These are phyloP conservation scores for Bipolaris sorokiniana DNA, from an alignment of 2,329 filamentous ascomycete genomes.

Conservation along the genomic window DNA sequence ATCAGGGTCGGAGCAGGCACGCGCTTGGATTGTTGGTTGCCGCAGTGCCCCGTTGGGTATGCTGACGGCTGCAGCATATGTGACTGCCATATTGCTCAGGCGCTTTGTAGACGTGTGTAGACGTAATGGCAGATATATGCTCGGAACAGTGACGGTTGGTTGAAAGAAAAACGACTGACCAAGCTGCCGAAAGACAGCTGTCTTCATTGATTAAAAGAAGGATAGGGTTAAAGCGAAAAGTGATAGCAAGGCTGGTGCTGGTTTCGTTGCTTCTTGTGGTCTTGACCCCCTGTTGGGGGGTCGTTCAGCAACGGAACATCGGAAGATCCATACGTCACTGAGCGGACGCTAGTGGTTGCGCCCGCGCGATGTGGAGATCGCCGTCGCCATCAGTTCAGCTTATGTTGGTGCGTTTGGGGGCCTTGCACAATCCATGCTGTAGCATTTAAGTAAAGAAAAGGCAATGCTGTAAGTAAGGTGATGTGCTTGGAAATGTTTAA, in stretches of 20 bases:
- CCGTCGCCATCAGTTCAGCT: neutral
- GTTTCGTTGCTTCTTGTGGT: neutral
- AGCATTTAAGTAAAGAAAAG: neutral
- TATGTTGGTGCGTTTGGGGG: neutral
- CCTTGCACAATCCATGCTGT: slow-evolving; percentile 1
- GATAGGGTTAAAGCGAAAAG: neutral
- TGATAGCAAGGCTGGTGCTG: neutral
- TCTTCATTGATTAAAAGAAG: slow-evolving; percentile 6
- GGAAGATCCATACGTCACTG: slow-evolving; percentile 29
- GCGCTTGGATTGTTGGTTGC: slow-evolving; percentile 22
- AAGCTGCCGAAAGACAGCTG: slow-evolving; percentile 8
- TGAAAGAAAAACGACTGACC: neutral
- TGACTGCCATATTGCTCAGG: slow-evolving; percentile 18
- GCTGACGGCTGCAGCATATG: slow-evolving; percentile 31
- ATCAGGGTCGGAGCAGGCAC: slow-evolving; percentile 18
- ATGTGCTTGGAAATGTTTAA: neutral
- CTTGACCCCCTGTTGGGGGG: slow-evolving; percentile 2
- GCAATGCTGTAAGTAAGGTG: neutral
- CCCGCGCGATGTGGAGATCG: slow-evolving; percentile 22
- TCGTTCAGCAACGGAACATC: slow-evolving; percentile 13
- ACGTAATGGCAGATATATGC: neutral
- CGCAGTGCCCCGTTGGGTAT: slow-evolving; percentile 23
- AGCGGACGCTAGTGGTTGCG: slow-evolving; percentile 23
- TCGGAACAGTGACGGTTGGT: no score
- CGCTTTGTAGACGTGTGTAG: neutral